A percentile compares a stretch with the other conserved stretches of the same genome.
These are phyloP conservation scores for Fusarium sp. DNA, from an alignment of 2,329 filamentous ascomycete species.

Conservation along the genomic window DNA sequence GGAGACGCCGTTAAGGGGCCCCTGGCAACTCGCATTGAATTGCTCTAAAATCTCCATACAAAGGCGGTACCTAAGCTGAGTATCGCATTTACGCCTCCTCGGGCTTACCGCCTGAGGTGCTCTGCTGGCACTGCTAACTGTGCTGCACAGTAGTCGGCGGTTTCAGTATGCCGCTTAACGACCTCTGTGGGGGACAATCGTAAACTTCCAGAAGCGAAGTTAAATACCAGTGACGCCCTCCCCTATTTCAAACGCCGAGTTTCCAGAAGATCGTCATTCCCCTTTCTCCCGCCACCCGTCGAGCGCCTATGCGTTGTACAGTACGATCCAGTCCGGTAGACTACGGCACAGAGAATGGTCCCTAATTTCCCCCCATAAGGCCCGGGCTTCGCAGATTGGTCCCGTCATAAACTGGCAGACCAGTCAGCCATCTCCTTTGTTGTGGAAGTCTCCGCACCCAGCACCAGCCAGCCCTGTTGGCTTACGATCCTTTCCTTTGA, in stretches of 20 bases:
- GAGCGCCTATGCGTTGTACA: conserved; percentile 29
- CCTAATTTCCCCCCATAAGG: conserved; percentile 39
- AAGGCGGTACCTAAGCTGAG: conserved; percentile 19
- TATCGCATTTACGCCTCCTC: conserved; percentile 13
- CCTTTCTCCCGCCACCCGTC: conserved; percentile 29
- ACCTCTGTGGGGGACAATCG: not conserved
- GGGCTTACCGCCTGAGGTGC: conserved; percentile 13
- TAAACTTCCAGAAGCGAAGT: conserved; percentile 33
- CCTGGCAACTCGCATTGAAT: conserved; percentile 30
- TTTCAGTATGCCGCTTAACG: conserved; percentile 28
- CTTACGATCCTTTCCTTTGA: conserved; percentile 44
- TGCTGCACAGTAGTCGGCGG: conserved; percentile 14
- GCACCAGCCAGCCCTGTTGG: conserved; percentile 30
- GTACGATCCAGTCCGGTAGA: not conserved
- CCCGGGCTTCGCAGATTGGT: conserved; percentile 28
- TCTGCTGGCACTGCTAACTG: conserved; percentile 6
- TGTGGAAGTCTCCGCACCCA: conserved; percentile 35
- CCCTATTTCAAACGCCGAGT: conserved; percentile 20
- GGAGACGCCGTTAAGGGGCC: conserved; percentile 27
- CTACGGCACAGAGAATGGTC: conserved; percentile 14
- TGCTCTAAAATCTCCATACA: conserved; percentile 4
- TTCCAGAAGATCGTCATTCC: conserved; percentile 29
- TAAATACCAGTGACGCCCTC: conserved; percentile 21
- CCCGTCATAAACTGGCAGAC: conserved; percentile 20
- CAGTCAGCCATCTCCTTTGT: conserved; percentile 29